Conservation (phyloP, 1,284 basidiomycete genomes). For the Ceratobasidium theobromae region DNA sequence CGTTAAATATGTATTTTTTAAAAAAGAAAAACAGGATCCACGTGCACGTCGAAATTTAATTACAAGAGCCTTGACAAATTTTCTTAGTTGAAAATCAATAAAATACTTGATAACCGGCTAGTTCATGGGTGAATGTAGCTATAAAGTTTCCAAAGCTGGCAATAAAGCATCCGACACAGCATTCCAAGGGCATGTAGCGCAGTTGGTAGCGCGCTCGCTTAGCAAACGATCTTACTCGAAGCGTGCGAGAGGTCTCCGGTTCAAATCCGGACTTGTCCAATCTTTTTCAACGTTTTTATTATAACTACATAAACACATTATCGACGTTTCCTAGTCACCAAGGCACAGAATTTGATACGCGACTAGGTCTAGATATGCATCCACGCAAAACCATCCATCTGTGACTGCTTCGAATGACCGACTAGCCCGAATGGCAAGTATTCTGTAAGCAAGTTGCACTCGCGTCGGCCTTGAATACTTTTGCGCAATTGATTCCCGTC, state of each 20-base stretch:
- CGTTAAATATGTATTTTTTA: too few relatives aligned
- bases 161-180: not conserved
- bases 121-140: not conserved
- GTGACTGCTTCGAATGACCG: too few relatives aligned
- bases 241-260: constrained; percentile 9
- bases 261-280: constrained; percentile 12
- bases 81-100: too few relatives aligned
- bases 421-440: too few relatives aligned
- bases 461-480: too few relatives aligned
- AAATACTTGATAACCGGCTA: not conserved
- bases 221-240: not conserved
- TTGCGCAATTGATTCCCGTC: too few relatives aligned
- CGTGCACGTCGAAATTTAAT: too few relatives aligned
- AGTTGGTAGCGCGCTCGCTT: constrained; percentile 26
- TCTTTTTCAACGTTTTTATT: not conserved
- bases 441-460: too few relatives aligned
- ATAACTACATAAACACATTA: not conserved
- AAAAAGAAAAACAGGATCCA: too few relatives aligned
- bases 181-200: constrained; percentile 15
- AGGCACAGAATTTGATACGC: not conserved
- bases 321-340: not conserved
- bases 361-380: too few relatives aligned
- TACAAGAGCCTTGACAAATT: too few relatives aligned
- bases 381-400: too few relatives aligned
- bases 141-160: not conserved